Percentiles rank a stretch among this genome's conserved stretches.
These are phyloP conservation scores for Cenchrus fungigraminus DNA, from an alignment of 176 grass and related monocot species.

Conservation along the genomic window DNA sequence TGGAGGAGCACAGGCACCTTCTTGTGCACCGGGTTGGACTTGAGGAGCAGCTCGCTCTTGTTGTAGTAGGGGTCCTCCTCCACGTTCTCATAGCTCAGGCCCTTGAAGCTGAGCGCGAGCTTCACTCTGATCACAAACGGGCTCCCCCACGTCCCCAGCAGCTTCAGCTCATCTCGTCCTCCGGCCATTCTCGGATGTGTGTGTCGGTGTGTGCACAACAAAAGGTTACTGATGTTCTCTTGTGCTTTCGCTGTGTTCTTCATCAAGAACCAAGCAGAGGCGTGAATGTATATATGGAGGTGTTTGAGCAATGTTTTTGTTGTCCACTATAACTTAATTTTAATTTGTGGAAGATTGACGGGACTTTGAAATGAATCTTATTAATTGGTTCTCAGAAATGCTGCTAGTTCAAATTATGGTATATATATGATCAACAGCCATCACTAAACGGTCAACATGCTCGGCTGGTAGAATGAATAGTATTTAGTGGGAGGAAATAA, in stretches of 20 bases:
- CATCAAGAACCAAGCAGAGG: too few species aligned
- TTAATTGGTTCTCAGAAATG: not conserved
- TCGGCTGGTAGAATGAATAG: too few species aligned
- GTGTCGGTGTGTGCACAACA: not conserved
- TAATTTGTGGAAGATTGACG: too few species aligned
- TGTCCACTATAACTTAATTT: not conserved
- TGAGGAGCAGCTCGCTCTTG: conserved; percentile 63
- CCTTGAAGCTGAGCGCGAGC: conserved; percentile 42
- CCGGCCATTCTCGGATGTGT: not conserved
- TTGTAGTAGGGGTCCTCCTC: conserved; percentile 16
- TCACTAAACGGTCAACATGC: too few species aligned
- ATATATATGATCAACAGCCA: too few species aligned
- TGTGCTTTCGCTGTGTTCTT: not conserved
- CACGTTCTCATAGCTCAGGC: conserved; percentile 22
- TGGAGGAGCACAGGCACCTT: conserved; percentile 60
- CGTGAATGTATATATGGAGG: not conserved
- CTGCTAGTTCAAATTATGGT: not conserved
- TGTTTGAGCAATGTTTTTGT: not conserved
- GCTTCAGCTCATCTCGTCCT: conserved; percentile 36
- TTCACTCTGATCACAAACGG: conserved; percentile 32
- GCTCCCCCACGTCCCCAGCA: conserved; percentile 39
- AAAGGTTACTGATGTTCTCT: not conserved
- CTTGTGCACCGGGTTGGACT: conserved; percentile 61
- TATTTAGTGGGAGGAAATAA: too few species aligned
- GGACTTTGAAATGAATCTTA: not conserved